A percentile compares a stretch with the other conserved stretches of the same genome.
phyloP scores from a whole-genome alignment of 106 monocot species.

The Platanthera zijinensis region DNA sequence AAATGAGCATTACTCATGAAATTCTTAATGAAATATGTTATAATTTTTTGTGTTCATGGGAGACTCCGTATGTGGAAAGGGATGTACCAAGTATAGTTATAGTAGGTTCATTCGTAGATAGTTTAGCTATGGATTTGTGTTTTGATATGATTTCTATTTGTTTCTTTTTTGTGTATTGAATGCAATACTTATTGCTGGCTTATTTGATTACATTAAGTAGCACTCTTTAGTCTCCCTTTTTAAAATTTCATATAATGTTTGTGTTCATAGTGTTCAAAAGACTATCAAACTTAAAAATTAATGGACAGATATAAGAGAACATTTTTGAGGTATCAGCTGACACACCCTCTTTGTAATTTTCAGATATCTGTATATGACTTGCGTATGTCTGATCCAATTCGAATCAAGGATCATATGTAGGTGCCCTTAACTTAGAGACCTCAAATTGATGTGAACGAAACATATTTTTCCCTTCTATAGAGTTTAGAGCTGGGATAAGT shows the following conservation, averaged over 20 bases:
- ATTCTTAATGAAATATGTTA: too few relatives aligned
- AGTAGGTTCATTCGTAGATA: too few relatives aligned
- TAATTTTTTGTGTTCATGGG: too few relatives aligned
- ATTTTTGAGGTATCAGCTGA: background rate
- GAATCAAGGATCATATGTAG: slow-evolving; percentile 91
- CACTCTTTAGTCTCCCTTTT: background rate
- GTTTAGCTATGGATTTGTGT: too few relatives aligned
- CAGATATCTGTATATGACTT: slow-evolving; percentile 89
- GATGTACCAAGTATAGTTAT: too few relatives aligned
- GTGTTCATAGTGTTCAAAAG: background rate
- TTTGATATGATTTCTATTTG: too few relatives aligned
- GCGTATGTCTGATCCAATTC: slow-evolving; percentile 72
- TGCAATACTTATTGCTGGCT: background rate
- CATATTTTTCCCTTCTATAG: background rate
- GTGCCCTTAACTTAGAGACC: slow-evolving; percentile 11
- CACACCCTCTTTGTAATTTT: slow-evolving; percentile 9
- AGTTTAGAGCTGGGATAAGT: background rate
- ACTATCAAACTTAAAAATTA: background rate
- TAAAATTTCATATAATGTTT: background rate
- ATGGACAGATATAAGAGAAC: background rate
- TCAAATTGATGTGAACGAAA: background rate
- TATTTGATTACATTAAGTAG: background rate
- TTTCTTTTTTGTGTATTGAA: too few relatives aligned
- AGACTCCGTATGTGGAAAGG: too few relatives aligned
- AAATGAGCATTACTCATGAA: too few relatives aligned